phyloP scores from a whole-genome alignment of 2,329 filamentous ascomycete genomes.

The Xylariomycetidae sp. region DNA sequence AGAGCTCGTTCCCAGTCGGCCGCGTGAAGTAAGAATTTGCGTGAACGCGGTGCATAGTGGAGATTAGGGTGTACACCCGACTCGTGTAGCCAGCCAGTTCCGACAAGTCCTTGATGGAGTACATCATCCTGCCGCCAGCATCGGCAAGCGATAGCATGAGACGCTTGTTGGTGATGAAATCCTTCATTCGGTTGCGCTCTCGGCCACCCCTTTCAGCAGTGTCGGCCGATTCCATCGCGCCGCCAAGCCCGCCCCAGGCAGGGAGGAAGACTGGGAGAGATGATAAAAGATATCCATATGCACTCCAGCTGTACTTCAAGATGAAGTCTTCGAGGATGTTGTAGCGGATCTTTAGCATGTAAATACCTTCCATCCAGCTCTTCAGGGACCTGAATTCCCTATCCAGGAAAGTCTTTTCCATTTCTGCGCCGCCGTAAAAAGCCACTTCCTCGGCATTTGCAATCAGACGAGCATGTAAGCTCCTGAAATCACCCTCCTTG shows the following conservation, averaged over 20 bases:
- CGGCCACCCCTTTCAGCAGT: conserved; percentile 49
- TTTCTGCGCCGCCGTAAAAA: conserved; percentile 93
- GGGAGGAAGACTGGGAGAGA: conserved; percentile 92
- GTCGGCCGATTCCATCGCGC: conserved; percentile 61
- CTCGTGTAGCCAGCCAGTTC: conserved; percentile 95
- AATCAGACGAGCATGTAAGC: conserved; percentile 84
- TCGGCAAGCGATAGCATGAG: conserved; percentile 97
- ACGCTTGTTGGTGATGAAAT: conserved; percentile 98
- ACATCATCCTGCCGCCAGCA: conserved; percentile 98
- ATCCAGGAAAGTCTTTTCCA: conserved; percentile 89
- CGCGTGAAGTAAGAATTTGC: conserved; percentile 79
- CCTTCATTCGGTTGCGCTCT: conserved; percentile 88
- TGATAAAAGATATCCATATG: conserved; percentile 90
- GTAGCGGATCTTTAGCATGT: conserved; percentile 95
- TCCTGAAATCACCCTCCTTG: conserved; percentile 91
- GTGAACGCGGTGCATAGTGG: conserved; percentile 88
- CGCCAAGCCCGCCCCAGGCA: conserved; percentile 83
- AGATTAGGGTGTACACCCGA: conserved; percentile 91
- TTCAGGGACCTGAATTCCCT: conserved; percentile 90
- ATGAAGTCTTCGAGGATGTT: conserved; percentile 99
- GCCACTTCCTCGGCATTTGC: conserved; percentile 97
- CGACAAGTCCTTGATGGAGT: conserved; percentile 95
- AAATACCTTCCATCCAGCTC: conserved; percentile 97
- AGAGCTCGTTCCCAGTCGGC: conserved; percentile 68
- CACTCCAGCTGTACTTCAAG: conserved; percentile 97